Evolutionary conservation across 768 basidiomycete genomes (phyloP), one percentile per base, ranked within the genome.

Genomic region (Pisolithus albus): DNA sequence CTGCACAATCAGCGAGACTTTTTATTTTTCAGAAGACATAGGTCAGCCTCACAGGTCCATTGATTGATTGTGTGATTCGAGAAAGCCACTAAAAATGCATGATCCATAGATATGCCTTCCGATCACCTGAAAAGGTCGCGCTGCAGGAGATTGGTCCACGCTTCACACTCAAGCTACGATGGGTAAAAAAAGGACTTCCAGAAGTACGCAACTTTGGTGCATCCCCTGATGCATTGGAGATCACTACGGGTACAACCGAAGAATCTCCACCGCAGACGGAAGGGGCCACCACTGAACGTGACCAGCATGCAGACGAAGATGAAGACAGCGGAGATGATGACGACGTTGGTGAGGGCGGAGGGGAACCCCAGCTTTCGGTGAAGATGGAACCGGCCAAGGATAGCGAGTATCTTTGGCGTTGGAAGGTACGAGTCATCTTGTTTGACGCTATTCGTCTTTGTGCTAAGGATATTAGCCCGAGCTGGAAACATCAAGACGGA

Each of bases 1-100:
- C 75, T 98, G 18, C 96, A 98, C 64, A 97, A 97, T 63, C 93
- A 96, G 66, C 82, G 96, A 44, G 96, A 99, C 72, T 99, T 98
- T 70, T 71, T 99, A 52, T 99, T 99, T 74, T 95, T 99, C 75
- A 75, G 96, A 56, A 77, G 96, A 52, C 96, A 98, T 74, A 81
- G 96, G 84, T 95, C 53, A 48, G 80, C n/a, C n/a, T n/a, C 63
- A 30, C 26, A 7, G 4, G 41, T 23, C 16, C 7, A 8, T 42
- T 54, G 7, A 49, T 54, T n/a, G n/a, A n/a, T n/a, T n/a, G n/a
- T n/a, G n/a, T n/a, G n/a, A n/a, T n/a, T n/a, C n/a, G n/a, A n/a
- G n/a, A n/a, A n/a, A n/a, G n/a, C n/a, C n/a, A n/a, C n/a, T n/a
- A n/a, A n/a, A n/a, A n/a, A n/a, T n/a, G n/a, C n/a, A n/a, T n/a